These are phyloP conservation scores for Citrus trifoliata DNA, from an alignment of 345 rosid species.

Conservation along the genomic window DNA sequence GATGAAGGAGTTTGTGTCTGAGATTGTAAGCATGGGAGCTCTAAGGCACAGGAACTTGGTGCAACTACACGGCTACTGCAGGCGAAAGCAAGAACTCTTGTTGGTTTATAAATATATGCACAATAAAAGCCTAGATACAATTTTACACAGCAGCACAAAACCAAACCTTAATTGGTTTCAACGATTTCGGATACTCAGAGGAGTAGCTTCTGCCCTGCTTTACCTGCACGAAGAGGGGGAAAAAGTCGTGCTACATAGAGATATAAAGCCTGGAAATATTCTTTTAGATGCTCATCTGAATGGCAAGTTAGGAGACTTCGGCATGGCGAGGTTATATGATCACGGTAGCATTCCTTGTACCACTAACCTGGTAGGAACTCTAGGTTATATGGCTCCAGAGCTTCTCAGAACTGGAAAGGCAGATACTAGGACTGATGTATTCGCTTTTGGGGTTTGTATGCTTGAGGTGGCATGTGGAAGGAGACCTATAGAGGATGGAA, in stretches of 20 bases:
- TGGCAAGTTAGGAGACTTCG: slow-evolving; percentile 29
- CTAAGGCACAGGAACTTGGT: slow-evolving; percentile 50
- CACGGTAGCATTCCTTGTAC: slow-evolving; percentile 8
- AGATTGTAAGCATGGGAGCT: slow-evolving; percentile 44
- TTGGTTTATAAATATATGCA: slow-evolving; percentile 49
- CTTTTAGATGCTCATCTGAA: slow-evolving; percentile 27
- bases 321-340: slow-evolving; percentile 26
- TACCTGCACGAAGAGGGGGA: slow-evolving; percentile 55
- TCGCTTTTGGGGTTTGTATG: slow-evolving; percentile 41
- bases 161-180: slow-evolving; percentile 37
- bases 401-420: slow-evolving; percentile 39
- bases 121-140: slow-evolving; percentile 45
- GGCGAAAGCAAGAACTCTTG: slow-evolving; percentile 39
- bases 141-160: slow-evolving; percentile 20
- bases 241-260: slow-evolving; percentile 53
- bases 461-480: slow-evolving; percentile 51
- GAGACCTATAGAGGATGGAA: slow-evolving; percentile 34
- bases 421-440: slow-evolving; percentile 35
- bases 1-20: slow-evolving; percentile 49
- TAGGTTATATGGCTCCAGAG: slow-evolving; percentile 54
- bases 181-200: slow-evolving; percentile 36
- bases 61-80: slow-evolving; percentile 45
- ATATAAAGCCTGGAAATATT: slow-evolving; percentile 48
- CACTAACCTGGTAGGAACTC: slow-evolving; percentile 23
- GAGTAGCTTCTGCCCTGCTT: slow-evolving; percentile 44